phyloP scores from a whole-genome alignment of 352 stramenopile species.

The Aphanomyces astaci region DNA sequence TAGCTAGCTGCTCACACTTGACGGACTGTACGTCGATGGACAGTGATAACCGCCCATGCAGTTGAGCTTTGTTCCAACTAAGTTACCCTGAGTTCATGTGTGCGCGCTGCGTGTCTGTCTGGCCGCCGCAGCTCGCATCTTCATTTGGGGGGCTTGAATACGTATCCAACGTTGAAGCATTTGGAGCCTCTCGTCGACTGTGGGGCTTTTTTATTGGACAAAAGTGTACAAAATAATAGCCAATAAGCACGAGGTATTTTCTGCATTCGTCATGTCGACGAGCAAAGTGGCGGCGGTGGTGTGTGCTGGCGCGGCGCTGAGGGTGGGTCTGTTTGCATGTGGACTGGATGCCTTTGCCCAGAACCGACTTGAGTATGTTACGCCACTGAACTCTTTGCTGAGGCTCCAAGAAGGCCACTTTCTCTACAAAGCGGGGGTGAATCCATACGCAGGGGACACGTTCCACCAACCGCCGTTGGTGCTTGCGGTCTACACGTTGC shows the following conservation, averaged over 20 bases:
- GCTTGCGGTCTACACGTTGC: conserved; percentile 51
- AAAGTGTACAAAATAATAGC: too few relatives aligned
- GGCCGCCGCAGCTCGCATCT: too few relatives aligned
- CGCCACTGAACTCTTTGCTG: conserved; percentile 48
- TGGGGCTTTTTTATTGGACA: too few relatives aligned
- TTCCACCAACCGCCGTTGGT: conserved; percentile 79
- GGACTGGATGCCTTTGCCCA: background rate
- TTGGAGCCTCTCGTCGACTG: background rate
- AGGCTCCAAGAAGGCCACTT: conserved; percentile 55
- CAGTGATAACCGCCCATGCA: too few relatives aligned
- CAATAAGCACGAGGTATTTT: too few relatives aligned
- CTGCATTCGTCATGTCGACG: background rate
- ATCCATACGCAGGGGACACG: conserved; percentile 65
- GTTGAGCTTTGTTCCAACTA: too few relatives aligned
- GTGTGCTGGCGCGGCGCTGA: background rate
- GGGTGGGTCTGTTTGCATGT: background rate
- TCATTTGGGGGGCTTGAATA: too few relatives aligned
- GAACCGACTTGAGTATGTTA: conserved; percentile 55
- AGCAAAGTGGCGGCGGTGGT: conserved; percentile 1
- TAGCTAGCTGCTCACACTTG: too few relatives aligned
- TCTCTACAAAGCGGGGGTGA: conserved; percentile 38
- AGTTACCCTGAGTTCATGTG: too few relatives aligned
- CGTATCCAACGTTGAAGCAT: too few relatives aligned
- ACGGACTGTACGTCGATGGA: too few relatives aligned
- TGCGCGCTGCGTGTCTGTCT: too few relatives aligned